Conservation (phyloP, 2,329 filamentous ascomycete species). For the Tympanopsis confertula region DNA sequence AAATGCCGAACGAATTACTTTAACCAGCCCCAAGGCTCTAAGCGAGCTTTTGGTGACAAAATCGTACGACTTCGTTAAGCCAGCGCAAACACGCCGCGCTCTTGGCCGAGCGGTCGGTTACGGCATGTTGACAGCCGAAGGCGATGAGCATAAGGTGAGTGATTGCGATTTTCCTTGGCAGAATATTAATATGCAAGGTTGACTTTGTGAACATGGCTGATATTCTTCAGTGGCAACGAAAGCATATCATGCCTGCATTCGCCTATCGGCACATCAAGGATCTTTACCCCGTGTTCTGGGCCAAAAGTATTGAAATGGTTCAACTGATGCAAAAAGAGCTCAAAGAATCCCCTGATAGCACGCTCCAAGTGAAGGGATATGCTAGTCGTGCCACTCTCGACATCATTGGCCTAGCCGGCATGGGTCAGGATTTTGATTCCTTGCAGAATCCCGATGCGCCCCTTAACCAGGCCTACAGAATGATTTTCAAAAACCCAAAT, state of each 20-base stretch:
- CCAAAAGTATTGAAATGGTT: constrained; percentile 7
- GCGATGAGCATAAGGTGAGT: constrained; percentile 8
- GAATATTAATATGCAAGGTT: not conserved
- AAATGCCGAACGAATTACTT: constrained; percentile 27
- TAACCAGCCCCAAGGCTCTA: constrained; percentile 31
- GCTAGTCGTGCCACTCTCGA: constrained; percentile 59
- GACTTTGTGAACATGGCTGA: too few relatives aligned
- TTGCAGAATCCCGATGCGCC: constrained; percentile 46
- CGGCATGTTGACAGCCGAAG: constrained; percentile 7
- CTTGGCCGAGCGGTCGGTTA: constrained; percentile 6
- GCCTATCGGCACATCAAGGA: constrained; percentile 8
- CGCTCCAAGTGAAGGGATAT: constrained; percentile 50
- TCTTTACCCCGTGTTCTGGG: constrained; percentile 10
- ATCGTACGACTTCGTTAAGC: constrained; percentile 10
- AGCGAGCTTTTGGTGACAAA: constrained; percentile 34
- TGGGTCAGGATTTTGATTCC: constrained; percentile 61
- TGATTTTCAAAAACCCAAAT: constrained; percentile 38
- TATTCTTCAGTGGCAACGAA: constrained; percentile 6
- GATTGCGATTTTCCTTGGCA: not conserved
- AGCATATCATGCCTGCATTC: constrained; percentile 10
- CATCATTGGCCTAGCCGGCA: constrained; percentile 62
- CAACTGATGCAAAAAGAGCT: not conserved
- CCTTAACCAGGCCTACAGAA: constrained; percentile 44
- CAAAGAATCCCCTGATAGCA: constrained; percentile 4
- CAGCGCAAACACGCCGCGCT: not conserved